Percentiles rank a stretch among this genome's conserved stretches.
These are phyloP conservation scores for Picea abies DNA, from an alignment of 83 land plant genomes.

Conservation along the genomic window DNA sequence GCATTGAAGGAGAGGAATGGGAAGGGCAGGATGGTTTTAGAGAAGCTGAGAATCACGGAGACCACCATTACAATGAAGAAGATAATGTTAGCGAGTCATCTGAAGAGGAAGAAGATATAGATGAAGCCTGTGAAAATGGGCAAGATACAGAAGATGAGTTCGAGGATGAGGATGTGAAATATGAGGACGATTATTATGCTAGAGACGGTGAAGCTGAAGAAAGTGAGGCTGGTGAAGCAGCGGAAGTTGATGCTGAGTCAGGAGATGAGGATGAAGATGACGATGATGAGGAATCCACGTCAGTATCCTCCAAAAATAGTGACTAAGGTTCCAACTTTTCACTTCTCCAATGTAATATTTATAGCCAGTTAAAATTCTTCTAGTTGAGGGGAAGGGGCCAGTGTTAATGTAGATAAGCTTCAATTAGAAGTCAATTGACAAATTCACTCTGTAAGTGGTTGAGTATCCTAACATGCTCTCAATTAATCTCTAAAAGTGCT, in stretches of 20 bases:
- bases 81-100: conserved; percentile 21
- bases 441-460: no score
- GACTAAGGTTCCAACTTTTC: no score
- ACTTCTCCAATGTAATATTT: no score
- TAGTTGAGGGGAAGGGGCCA: no score
- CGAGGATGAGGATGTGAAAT: conserved; percentile 26
- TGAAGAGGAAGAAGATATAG: conserved; percentile 29
- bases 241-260: conserved; percentile 19
- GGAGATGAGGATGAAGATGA: conserved; percentile 37
- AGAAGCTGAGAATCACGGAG: conserved; percentile 29
- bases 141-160: conserved; percentile 17
- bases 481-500: no score
- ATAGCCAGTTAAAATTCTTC: no score
- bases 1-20: conserved; percentile 31
- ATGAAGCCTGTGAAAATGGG: conserved; percentile 19
- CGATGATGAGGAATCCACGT: conserved; percentile 26
- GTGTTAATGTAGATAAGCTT: no score
- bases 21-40: conserved; percentile 13
- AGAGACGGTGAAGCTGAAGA: conserved; percentile 15
- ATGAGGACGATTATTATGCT: conserved; percentile 29
- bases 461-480: no score
- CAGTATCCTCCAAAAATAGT: conserved; percentile 46
- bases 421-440: no score
- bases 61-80: conserved; percentile 28
- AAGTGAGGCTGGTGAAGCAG: conserved; percentile 19